These are phyloP conservation scores for Suhomyces bokatorum DNA, from an alignment of 1,139 yeast species.

Conservation along the genomic window DNA sequence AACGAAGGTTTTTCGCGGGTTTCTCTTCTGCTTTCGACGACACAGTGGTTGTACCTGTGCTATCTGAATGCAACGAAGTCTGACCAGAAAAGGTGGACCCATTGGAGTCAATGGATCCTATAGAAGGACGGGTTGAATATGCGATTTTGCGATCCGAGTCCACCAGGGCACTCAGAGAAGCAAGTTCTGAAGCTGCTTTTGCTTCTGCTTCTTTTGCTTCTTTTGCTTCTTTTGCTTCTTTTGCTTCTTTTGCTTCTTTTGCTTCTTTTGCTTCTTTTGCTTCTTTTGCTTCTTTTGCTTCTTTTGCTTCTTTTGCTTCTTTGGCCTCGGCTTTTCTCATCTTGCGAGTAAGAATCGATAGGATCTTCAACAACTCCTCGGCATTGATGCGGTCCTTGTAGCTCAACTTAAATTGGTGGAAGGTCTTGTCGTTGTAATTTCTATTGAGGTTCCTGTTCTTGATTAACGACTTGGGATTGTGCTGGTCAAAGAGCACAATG, in stretches of 20 bases:
- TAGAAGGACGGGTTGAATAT: slow-evolving; percentile 14
- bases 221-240: too few relatives aligned
- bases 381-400: slow-evolving; percentile 33
- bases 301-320: not conserved
- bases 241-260: slow-evolving; percentile 2
- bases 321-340: slow-evolving; percentile 3
- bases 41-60: slow-evolving; percentile 16
- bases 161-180: not conserved
- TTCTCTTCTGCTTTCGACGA: slow-evolving; percentile 6
- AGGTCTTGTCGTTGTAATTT: slow-evolving; percentile 25
- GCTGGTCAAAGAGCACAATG: slow-evolving; percentile 26
- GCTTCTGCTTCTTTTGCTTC: too few relatives aligned
- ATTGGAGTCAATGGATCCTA: slow-evolving; percentile 17
- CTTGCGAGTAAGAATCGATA: slow-evolving; percentile 22
- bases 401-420: slow-evolving; percentile 27
- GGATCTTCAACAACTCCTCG: slow-evolving; percentile 26
- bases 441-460: slow-evolving; percentile 10
- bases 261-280: not conserved
- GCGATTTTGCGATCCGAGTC: not conserved
- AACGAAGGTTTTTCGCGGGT: slow-evolving; percentile 14
- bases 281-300: too few relatives aligned
- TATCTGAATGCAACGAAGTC: slow-evolving; percentile 14
- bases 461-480: slow-evolving; percentile 15
- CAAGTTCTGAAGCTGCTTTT: not conserved
- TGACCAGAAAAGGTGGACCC: slow-evolving; percentile 14